Evolutionary conservation across 805 yeast species (phyloP).

Genomic region (Yarrowia yakushimensis): DNA sequence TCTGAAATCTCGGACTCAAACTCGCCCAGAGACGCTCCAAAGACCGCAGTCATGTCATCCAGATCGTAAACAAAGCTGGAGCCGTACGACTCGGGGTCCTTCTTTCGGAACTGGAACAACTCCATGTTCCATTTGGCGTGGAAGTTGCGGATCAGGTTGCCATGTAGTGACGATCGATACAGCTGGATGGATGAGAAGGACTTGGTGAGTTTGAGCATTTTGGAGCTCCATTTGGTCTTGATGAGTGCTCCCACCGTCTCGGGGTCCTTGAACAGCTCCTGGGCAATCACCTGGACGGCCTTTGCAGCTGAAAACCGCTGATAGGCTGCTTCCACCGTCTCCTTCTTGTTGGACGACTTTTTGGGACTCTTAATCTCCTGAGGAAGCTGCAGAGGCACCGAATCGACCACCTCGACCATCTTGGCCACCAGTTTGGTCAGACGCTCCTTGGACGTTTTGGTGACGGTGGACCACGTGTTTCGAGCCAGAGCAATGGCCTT

Average conservation of each 20-base stretch:
- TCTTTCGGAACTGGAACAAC: constrained; percentile 50
- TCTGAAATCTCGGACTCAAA: constrained; percentile 50
- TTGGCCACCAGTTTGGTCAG: constrained; percentile 1
- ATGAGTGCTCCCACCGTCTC: constrained; percentile 41
- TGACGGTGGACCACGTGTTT: constrained; percentile 69
- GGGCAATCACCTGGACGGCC: constrained; percentile 71
- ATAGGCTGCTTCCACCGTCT: constrained; percentile 29
- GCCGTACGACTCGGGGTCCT: constrained; percentile 49
- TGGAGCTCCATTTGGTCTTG: constrained; percentile 27
- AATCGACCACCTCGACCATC: constrained; percentile 11
- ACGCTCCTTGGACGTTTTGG: constrained; percentile 42
- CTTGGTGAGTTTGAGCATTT: constrained; percentile 30
- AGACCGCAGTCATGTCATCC: constrained; percentile 57
- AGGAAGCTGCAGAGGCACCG: constrained; percentile 3
- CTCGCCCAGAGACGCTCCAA: constrained; percentile 47
- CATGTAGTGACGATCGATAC: constrained; percentile 48
- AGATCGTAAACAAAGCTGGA: constrained; percentile 55
- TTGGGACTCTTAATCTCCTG: constrained; percentile 1
- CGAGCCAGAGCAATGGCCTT: constrained; percentile 72
- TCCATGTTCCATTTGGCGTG: constrained; percentile 44
- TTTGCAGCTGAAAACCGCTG: constrained; percentile 49
- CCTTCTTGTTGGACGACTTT: constrained; percentile 15
- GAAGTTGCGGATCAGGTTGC: constrained; percentile 47
- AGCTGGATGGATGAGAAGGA: constrained; percentile 46
- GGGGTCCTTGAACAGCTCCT: constrained; percentile 58